Percentiles rank a stretch among this genome's conserved stretches.
These are phyloP conservation scores for Solanum chiquidenum DNA, from an alignment of 257 asterid genomes.

Conservation along the genomic window DNA sequence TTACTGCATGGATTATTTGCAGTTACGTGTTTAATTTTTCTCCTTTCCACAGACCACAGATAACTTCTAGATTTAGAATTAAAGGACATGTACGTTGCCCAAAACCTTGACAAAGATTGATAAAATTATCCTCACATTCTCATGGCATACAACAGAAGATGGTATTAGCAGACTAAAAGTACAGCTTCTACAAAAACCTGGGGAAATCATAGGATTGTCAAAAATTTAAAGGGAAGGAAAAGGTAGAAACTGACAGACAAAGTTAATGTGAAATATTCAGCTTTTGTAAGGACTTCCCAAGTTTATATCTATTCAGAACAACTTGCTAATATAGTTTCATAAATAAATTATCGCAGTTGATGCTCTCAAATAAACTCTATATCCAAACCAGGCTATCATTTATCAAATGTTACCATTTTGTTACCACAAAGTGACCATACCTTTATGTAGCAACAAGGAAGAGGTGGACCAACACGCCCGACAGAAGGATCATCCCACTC, in stretches of 20 bases:
- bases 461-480: conserved; percentile 97
- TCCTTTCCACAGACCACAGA: not conserved
- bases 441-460: conserved; percentile 85
- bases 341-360: not conserved
- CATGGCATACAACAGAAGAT: not conserved
- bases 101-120: not conserved
- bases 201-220: not conserved
- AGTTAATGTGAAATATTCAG: not conserved
- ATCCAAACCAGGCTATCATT: conserved; percentile 1
- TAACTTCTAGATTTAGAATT: not conserved
- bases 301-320: not conserved
- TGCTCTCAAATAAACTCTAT: not conserved
- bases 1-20: not conserved
- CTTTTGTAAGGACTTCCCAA: not conserved
- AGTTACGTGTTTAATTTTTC: not conserved
- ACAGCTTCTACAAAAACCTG: not conserved
- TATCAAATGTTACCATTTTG: not conserved
- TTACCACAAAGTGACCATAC: conserved; percentile 18
- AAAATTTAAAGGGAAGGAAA: not conserved
- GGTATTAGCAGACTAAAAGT: not conserved
- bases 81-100: not conserved
- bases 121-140: not conserved
- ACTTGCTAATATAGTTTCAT: not conserved
- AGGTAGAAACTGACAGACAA: not conserved
- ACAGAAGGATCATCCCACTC: conserved; percentile 76